Conservation (phyloP, 305 asterid genomes). For the Andrographis paniculata region DNA sequence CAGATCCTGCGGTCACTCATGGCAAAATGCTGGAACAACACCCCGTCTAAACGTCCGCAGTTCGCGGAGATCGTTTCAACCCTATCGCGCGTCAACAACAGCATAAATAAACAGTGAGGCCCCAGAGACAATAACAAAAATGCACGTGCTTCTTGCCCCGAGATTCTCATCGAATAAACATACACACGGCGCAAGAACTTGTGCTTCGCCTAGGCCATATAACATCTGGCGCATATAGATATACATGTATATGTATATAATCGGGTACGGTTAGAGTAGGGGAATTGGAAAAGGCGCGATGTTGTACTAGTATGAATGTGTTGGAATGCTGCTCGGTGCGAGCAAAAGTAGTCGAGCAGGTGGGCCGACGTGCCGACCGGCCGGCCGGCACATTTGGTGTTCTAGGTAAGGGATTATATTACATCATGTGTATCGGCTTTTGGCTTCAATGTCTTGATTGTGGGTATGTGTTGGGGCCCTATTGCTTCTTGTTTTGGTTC, state of each 20-base stretch:
- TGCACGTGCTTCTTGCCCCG: background rate
- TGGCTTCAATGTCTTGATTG: constrained; percentile 21
- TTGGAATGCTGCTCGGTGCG: background rate
- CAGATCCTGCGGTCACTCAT: constrained; percentile 56
- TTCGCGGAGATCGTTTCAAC: constrained; percentile 60
- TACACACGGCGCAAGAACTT: too few species aligned
- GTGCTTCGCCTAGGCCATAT: too few species aligned
- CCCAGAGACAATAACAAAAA: constrained; percentile 12
- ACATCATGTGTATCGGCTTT: constrained; percentile 5
- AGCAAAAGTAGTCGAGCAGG: constrained; percentile 6
- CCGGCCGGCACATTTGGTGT: constrained; percentile 17
- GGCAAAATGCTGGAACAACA: constrained; percentile 81
- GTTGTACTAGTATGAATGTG: constrained; percentile 4
- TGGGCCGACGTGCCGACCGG: constrained; percentile 10
- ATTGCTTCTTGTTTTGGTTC: constrained; percentile 14
- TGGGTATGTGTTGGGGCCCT: constrained; percentile 22
- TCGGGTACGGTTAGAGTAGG: background rate
- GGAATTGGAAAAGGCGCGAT: constrained; percentile 8
- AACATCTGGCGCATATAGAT: background rate
- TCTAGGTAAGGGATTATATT: constrained; percentile 6
- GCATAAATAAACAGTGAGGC: constrained; percentile 36
- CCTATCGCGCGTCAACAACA: constrained; percentile 35
- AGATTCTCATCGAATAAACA: too few species aligned
- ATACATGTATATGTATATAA: too few species aligned
- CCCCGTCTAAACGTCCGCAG: constrained; percentile 81